A percentile compares a stretch with the other conserved stretches of the same genome.
phyloP scores from a whole-genome alignment of 805 yeast species.

The Candida quercuum region DNA sequence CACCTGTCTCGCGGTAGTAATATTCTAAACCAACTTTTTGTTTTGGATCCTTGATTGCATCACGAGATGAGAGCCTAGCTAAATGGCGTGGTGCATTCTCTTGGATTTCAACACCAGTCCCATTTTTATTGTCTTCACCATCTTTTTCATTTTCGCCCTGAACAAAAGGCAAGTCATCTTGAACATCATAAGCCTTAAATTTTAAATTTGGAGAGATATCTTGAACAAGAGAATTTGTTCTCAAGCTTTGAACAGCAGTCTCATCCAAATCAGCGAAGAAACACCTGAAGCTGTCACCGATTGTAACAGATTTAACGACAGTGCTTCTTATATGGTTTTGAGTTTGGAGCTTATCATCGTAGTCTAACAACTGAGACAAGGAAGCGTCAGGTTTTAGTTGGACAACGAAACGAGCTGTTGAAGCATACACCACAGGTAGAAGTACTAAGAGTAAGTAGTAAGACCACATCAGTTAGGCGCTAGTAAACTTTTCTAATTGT shows the following conservation, averaged over 20 bases:
- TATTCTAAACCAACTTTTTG: no score
- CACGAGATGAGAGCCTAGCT: constrained; percentile 55
- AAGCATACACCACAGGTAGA: neutral
- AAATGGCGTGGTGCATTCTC: constrained; percentile 57
- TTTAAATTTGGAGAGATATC: constrained; percentile 31
- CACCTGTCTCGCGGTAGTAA: constrained; percentile 48
- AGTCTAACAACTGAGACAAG: neutral
- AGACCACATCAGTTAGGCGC: no score
- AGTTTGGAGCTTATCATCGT: neutral
- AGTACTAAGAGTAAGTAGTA: neutral
- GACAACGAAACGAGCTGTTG: neutral
- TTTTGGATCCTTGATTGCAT: no score
- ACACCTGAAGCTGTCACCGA: constrained; percentile 7
- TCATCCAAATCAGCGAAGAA: constrained; percentile 7
- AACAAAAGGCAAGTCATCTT: constrained; percentile 1
- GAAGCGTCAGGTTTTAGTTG: neutral
- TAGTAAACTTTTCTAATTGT: no score
- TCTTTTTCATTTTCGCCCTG: constrained; percentile 4
- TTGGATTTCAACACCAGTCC: constrained; percentile 22
- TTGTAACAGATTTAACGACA: constrained; percentile 1
- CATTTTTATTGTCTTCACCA: neutral
- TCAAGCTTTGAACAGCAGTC: constrained; percentile 1
- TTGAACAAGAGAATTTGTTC: constrained; percentile 1
- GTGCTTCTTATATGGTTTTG: neutral
- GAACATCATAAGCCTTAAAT: constrained; percentile 45